Evolutionary conservation across 2,329 filamentous ascomycete genomes (phyloP), one percentile per base, ranked within the genome.

Genomic region (Aspergillus proliferans): DNA sequence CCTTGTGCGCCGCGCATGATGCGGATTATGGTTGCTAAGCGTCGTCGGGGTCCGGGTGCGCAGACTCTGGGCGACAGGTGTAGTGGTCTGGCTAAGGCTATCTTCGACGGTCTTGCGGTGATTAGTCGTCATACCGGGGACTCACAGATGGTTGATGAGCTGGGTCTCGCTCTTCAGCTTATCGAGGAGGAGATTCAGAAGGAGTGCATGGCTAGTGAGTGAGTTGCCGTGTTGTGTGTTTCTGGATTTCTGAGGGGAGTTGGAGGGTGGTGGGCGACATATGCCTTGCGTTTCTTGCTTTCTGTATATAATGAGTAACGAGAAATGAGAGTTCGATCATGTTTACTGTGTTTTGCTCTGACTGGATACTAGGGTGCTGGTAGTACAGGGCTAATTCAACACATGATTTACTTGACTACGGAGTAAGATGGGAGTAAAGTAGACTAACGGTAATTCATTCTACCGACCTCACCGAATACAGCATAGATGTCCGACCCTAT

Each of bases 1-100:
- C 68, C 67, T 24, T 72, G 70, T 49, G 60, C 65, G 5, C 61
- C 63, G 42, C 61, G 67, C 22, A 59, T 66, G 52, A 49, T 69
- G 41, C 64, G 63, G 28, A 54, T 67, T 33, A 54, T 65, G 48
- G 52, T 61, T n/a, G 54, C 55, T 10, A 57, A 59, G 36, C 53
- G 56, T 6, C 51, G 57, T 41, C 51, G 50, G 33, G 47, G 45
- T 5, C 39, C 52, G 14, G 53, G 56, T 14, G 42, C 36, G 4
- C 50, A 50, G 45, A 47, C 50, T 14, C 60, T 65, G 34, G 46
- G 49, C 4, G 49, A 55, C 15, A 61, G 62, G 34, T 64, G 59
- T 30, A 56, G 52, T 40, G 60, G 59, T 7, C 46, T 67, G 46
- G 64, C 62, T 10, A 59, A 61, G 34, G 58, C 55, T n/a, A 51